Evolutionary conservation across 176 grass and related monocot genomes (phyloP).

Genomic region (Microstegium vimineum): DNA sequence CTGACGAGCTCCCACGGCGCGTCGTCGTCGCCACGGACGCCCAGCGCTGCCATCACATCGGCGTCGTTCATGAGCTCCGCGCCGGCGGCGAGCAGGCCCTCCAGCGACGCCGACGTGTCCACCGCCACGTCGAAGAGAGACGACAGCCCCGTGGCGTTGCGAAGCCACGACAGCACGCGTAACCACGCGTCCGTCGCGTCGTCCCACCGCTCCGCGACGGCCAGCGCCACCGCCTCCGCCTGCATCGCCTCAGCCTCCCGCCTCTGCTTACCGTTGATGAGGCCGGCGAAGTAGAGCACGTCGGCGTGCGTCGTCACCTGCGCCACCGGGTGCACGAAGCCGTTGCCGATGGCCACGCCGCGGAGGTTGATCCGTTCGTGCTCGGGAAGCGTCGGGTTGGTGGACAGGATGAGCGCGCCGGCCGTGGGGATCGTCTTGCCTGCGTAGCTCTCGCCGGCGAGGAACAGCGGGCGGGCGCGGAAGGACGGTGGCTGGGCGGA

Average conservation of each 20-base stretch:
- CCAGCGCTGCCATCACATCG: background rate
- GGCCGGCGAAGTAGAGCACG: conserved; percentile 41
- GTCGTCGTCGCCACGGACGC: background rate
- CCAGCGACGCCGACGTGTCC: no score
- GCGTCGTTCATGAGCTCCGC: background rate
- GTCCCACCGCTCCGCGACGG: background rate
- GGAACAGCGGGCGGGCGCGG: no score
- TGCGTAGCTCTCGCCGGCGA: no score
- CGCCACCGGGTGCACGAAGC: conserved; percentile 28
- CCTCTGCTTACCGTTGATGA: conserved; percentile 17
- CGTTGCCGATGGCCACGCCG: conserved; percentile 52
- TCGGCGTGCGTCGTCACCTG: conserved; percentile 26
- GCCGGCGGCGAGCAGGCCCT: no score
- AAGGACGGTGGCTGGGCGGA: background rate
- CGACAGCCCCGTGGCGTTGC: no score
- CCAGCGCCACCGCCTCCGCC: background rate
- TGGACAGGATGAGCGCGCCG: conserved; percentile 12
- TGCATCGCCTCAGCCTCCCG: background rate
- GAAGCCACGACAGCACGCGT: no score
- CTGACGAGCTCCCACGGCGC: background rate
- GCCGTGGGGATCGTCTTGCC: no score
- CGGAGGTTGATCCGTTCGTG: conserved; percentile 25
- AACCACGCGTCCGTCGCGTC: no score
- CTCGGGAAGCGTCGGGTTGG: background rate
- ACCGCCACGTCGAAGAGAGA: no score